Evolutionary conservation across 306 rosid species (phyloP).

Genomic region (Prunus mongolica): DNA sequence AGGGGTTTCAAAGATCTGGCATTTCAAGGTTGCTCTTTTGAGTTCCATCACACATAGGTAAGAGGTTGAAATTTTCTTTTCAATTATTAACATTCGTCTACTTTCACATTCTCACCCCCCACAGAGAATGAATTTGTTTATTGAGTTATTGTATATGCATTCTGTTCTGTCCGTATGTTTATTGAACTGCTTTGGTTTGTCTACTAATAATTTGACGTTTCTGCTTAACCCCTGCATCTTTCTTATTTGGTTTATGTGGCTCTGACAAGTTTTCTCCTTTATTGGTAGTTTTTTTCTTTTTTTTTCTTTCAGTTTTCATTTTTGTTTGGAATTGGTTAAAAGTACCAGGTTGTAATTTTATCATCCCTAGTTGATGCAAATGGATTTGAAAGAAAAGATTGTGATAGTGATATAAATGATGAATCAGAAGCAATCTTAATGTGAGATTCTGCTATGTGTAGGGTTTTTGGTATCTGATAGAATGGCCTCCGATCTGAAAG

Average conservation of each 20-base stretch:
- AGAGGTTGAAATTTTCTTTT: not conserved
- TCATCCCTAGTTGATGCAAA: not conserved
- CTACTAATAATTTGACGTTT: slow-evolving; percentile 14
- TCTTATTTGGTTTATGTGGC: not conserved
- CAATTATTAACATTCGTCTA: not conserved
- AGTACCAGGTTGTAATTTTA: not conserved
- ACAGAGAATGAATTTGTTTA: not conserved
- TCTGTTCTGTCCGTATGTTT: slow-evolving; percentile 3
- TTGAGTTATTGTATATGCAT: slow-evolving; percentile 15
- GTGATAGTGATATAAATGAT: slow-evolving; percentile 12
- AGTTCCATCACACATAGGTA: slow-evolving; percentile 28
- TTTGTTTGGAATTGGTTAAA: slow-evolving; percentile 10
- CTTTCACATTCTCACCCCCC: not conserved
- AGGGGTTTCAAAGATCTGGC: slow-evolving; percentile 61
- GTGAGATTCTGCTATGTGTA: slow-evolving; percentile 27
- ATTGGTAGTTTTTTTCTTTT: not conserved
- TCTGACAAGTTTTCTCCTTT: not conserved
- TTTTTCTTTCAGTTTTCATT: not conserved
- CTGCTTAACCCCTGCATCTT: not conserved
- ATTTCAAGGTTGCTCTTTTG: slow-evolving; percentile 32
- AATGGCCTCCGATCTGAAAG: slow-evolving; percentile 65
- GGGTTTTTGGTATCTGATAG: slow-evolving; percentile 30
- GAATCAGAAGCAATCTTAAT: slow-evolving; percentile 9
- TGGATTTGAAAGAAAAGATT: slow-evolving; percentile 15
- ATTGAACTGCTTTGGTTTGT: slow-evolving; percentile 10